Percentiles rank a stretch among this genome's conserved stretches.
Evolutionary conservation across 78 protist genomes (phyloP).

Genomic region (Isochrysis galbana): DNA sequence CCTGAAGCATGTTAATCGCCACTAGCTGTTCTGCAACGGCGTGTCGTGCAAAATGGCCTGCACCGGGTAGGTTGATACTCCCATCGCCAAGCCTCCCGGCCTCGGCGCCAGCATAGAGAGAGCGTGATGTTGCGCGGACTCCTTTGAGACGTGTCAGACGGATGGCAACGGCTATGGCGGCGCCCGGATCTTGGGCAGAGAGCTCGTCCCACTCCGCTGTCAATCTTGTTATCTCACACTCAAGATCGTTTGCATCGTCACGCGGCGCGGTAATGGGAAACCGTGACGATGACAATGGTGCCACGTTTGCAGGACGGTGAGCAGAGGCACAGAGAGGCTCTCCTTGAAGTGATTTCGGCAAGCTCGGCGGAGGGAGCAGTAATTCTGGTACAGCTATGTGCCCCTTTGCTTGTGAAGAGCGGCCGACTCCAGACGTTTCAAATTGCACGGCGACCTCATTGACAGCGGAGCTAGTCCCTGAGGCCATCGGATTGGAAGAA

Average conservation of each 20-base stretch:
- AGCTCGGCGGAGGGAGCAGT: too few species aligned
- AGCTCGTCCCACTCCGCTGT: constrained; percentile 5
- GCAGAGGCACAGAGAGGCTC: too few species aligned
- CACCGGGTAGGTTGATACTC: not conserved
- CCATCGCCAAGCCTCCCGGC: not conserved
- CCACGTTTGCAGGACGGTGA: too few species aligned
- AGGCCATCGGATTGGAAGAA: too few species aligned
- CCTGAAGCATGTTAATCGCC: not conserved
- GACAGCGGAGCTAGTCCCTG: too few species aligned
- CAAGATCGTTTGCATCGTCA: not conserved
- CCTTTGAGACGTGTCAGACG: not conserved
- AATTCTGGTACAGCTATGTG: too few species aligned
- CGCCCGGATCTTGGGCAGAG: not conserved
- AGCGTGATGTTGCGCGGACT: not conserved
- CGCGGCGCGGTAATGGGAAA: too few species aligned
- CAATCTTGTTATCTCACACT: not conserved
- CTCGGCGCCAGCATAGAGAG: not conserved
- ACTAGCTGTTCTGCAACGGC: not conserved
- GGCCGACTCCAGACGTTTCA: too few species aligned
- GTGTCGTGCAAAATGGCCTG: not conserved
- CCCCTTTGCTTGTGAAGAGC: too few species aligned
- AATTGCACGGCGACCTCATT: too few species aligned
- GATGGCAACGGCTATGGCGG: not conserved
- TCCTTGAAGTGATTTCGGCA: too few species aligned
- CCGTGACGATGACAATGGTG: too few species aligned